Percentiles rank a stretch among this genome's conserved stretches.
phyloP scores from a whole-genome alignment of 2,329 filamentous ascomycete genomes.

The Alternaria consortialis region DNA sequence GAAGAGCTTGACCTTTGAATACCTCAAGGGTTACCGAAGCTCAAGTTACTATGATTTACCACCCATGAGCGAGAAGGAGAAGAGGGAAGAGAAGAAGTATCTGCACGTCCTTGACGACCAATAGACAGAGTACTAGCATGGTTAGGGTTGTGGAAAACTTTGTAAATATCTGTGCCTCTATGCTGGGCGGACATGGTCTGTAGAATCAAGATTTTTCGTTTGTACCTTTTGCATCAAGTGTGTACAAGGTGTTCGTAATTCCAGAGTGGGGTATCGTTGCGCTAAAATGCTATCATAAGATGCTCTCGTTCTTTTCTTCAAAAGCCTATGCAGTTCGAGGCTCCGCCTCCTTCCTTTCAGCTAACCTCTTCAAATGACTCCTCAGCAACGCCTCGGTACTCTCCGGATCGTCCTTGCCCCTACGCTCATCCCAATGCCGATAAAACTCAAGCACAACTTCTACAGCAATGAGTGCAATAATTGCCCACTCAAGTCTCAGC shows the following conservation, averaged over 20 bases:
- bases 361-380: constrained; percentile 44
- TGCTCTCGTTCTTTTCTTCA: background rate
- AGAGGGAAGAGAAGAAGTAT: constrained; percentile 94
- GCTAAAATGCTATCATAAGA: constrained; percentile 6
- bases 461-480: constrained; percentile 90
- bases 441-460: constrained; percentile 90
- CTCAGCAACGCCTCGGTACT: constrained; percentile 53
- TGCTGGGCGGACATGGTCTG: constrained; percentile 23
- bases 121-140: constrained; percentile 26
- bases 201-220: constrained; percentile 36
- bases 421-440: constrained; percentile 71
- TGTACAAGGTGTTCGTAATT: constrained; percentile 6
- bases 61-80: constrained; percentile 93
- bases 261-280: constrained; percentile 36
- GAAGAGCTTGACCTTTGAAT: constrained; percentile 88
- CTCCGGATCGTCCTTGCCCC: constrained; percentile 54
- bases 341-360: constrained; percentile 10
- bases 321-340: background rate
- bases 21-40: constrained; percentile 92
- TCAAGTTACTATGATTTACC: constrained; percentile 91
- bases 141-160: constrained; percentile 19
- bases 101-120: constrained; percentile 74
- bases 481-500: constrained; percentile 90
- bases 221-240: constrained; percentile 18
- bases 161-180: constrained; percentile 41